A percentile compares a stretch with the other conserved stretches of the same genome.
Conservation (phyloP, 129 eudicot species). For the Escallonia herrerae region DNA sequence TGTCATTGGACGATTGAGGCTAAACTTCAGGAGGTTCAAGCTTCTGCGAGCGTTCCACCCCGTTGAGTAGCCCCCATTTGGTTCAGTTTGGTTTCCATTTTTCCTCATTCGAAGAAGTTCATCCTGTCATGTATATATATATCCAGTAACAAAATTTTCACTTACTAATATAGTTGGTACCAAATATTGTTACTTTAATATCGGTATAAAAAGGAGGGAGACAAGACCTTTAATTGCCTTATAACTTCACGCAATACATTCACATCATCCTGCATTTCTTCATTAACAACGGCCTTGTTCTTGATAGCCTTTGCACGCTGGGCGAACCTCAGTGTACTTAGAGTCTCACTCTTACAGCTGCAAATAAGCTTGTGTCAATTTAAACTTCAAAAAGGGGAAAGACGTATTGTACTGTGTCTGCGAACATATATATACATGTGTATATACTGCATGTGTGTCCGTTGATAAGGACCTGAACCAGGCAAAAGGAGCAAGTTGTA, state of each 20-base stretch:
- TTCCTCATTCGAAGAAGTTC: constrained; percentile 81
- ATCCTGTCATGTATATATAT: constrained; percentile 34
- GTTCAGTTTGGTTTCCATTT: constrained; percentile 41
- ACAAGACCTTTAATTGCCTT: constrained; percentile 60
- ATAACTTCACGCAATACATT: constrained; percentile 81
- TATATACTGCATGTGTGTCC: too few species aligned
- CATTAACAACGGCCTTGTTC: constrained; percentile 89
- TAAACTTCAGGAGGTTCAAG: constrained; percentile 73
- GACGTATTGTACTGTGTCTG: background rate
- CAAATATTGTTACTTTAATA: background rate
- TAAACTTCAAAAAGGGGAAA: background rate
- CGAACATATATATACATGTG: too few species aligned
- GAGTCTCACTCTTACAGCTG: constrained; percentile 94
- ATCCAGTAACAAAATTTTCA: background rate
- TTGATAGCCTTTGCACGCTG: constrained; percentile 97
- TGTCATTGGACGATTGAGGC: constrained; percentile 79
- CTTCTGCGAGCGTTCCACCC: constrained; percentile 97
- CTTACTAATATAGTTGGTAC: background rate
- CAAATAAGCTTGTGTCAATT: constrained; percentile 11
- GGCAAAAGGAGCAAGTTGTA: background rate
- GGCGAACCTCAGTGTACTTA: constrained; percentile 90
- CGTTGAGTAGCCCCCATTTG: constrained; percentile 50
- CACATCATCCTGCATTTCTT: constrained; percentile 87
- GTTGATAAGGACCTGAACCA: background rate
- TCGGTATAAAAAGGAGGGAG: too few species aligned